phyloP scores from a whole-genome alignment of 2,329 filamentous ascomycete genomes.

The Colletotrichum lupini region DNA sequence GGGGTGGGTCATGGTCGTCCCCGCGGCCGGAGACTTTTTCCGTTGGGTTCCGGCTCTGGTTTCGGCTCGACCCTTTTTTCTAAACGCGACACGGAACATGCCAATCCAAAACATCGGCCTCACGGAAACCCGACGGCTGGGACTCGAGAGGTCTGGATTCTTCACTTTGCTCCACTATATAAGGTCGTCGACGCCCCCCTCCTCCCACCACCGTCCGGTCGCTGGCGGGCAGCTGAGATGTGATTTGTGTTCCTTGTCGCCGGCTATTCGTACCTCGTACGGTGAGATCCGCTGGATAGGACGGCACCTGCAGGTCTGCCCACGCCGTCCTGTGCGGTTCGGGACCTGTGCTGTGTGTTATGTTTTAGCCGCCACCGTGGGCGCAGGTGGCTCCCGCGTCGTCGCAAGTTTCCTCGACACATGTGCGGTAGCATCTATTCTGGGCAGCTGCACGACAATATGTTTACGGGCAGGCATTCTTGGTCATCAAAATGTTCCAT shows the following conservation, averaged over 20 bases:
- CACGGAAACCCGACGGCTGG: not conserved
- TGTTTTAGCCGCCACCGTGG: constrained; percentile 1
- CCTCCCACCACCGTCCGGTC: not conserved
- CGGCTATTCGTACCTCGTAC: too few species aligned
- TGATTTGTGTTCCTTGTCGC: not conserved
- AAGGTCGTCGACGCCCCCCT: not conserved
- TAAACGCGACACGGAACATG: not conserved
- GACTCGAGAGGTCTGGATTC: not conserved
- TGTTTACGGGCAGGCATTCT: too few species aligned
- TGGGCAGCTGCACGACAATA: not conserved
- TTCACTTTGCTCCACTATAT: not conserved
- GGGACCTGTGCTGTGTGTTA: not conserved
- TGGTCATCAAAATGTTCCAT: not conserved
- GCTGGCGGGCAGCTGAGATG: not conserved
- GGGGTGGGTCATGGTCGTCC: not conserved
- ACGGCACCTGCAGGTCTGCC: not conserved
- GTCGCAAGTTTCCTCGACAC: constrained; percentile 29
- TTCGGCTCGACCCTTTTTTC: not conserved
- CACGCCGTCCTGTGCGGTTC: not conserved
- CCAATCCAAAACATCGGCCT: not conserved
- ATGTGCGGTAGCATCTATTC: constrained; percentile 11
- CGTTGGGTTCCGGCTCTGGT: not conserved
- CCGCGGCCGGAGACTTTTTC: not conserved
- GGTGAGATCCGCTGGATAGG: not conserved
- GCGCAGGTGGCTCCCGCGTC: constrained; percentile 1